Evolutionary conservation across 1,284 basidiomycete genomes (phyloP).

Genomic region (Malassezia nana): DNA sequence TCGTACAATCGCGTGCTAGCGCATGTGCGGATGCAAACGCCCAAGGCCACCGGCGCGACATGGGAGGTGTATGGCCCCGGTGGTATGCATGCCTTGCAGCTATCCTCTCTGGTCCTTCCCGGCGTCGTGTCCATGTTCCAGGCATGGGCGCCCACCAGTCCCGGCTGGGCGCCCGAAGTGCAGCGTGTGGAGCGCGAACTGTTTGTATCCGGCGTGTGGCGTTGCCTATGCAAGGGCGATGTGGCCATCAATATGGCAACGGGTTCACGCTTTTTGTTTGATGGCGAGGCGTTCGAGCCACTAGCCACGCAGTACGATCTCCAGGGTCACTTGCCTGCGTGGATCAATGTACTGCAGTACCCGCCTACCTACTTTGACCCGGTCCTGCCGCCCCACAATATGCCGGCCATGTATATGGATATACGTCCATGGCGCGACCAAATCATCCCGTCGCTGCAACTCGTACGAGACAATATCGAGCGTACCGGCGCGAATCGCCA

Average conservation of each 20-base stretch:
- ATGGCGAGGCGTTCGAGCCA: constrained; percentile 46
- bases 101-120: constrained; percentile 33
- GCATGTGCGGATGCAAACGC: constrained; percentile 39
- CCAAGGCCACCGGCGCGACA: not conserved
- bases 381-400: constrained; percentile 35
- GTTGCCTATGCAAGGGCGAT: constrained; percentile 45
- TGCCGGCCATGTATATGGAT: constrained; percentile 41
- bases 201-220: constrained; percentile 47
- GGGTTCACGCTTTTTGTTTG: constrained; percentile 46
- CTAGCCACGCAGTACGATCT: constrained; percentile 45
- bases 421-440: constrained; percentile 43
- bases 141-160: constrained; percentile 47
- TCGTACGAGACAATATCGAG: constrained; percentile 49
- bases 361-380: constrained; percentile 50
- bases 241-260: constrained; percentile 49
- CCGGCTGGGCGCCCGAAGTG: constrained; percentile 30
- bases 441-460: constrained; percentile 43
- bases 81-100: not conserved
- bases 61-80: not conserved
- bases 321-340: constrained; percentile 49
- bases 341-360: constrained; percentile 48
- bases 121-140: constrained; percentile 48
- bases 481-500: constrained; percentile 44
- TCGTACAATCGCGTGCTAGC: constrained; percentile 49
- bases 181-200: constrained; percentile 40